Evolutionary conservation across 2,329 filamentous ascomycete genomes (phyloP).

Genomic region (Calonectria henricotiae): DNA sequence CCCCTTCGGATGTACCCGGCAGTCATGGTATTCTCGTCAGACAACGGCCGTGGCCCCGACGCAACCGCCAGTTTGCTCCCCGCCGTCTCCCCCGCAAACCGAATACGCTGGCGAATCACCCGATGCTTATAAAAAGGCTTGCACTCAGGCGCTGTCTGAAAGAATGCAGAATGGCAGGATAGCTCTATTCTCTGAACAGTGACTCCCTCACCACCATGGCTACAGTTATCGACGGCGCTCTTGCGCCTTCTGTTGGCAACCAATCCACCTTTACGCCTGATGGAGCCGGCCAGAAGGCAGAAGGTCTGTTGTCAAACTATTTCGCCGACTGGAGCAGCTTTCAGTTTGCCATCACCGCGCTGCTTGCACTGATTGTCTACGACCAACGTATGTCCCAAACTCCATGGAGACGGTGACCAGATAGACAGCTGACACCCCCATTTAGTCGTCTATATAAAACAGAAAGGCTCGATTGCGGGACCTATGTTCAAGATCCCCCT

Average conservation of each 20-base stretch:
- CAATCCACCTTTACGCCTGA: background rate
- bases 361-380: slow-evolving; percentile 58
- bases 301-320: slow-evolving; percentile 37
- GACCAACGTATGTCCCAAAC: slow-evolving; percentile 58
- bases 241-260: slow-evolving; percentile 17
- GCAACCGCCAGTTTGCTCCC: background rate
- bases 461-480: slow-evolving; percentile 76
- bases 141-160: no score
- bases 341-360: slow-evolving; percentile 51
- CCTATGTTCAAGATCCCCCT: slow-evolving; percentile 77
- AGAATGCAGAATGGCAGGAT: background rate
- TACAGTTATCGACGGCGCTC: background rate
- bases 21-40: background rate
- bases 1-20: background rate
- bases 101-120: slow-evolving; percentile 20
- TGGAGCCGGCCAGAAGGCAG: background rate
- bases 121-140: slow-evolving; percentile 14
- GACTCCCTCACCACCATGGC: background rate
- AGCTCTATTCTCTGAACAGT: background rate
- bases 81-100: background rate
- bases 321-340: slow-evolving; percentile 30
- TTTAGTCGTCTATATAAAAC: slow-evolving; percentile 73
- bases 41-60: background rate
- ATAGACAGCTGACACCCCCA: background rate
- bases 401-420: background rate